phyloP scores from a whole-genome alignment of 768 basidiomycete species.

The Rhizopogon vulgaris region DNA sequence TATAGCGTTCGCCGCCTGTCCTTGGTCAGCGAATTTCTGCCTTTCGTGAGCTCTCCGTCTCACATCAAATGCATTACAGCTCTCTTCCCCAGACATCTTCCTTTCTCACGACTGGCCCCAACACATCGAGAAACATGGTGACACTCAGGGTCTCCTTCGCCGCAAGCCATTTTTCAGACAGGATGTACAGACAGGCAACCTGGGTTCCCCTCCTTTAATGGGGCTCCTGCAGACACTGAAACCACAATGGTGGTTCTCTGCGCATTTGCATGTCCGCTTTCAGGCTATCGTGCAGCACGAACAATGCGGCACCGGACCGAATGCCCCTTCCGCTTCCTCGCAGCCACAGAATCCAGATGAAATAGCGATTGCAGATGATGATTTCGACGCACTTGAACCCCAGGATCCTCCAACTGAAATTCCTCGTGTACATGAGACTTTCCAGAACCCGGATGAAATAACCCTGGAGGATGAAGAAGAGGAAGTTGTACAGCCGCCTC shows the following conservation, averaged over 20 bases:
- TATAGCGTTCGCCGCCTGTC: conserved; percentile 77
- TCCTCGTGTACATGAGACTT: conserved; percentile 27
- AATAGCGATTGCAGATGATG: conserved; percentile 33
- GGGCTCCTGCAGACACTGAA: conserved; percentile 63
- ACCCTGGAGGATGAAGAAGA: conserved; percentile 42
- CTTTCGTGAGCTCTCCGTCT: neutral
- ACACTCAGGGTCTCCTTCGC: conserved; percentile 56
- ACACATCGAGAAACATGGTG: conserved; percentile 76
- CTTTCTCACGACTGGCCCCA: conserved; percentile 97
- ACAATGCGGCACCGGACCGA: conserved; percentile 8
- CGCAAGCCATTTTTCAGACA: conserved; percentile 72
- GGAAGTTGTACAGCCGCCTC: conserved; percentile 29
- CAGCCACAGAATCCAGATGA: conserved; percentile 31
- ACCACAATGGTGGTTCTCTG: conserved; percentile 89
- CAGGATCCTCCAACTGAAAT: conserved; percentile 2
- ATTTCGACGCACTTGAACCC: conserved; percentile 10
- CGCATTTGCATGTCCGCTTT: conserved; percentile 85
- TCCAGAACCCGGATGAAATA: conserved; percentile 48
- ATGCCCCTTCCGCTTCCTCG: neutral
- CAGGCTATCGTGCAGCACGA: conserved; percentile 59
- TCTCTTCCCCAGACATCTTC: conserved; percentile 66
- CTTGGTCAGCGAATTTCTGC: conserved; percentile 38
- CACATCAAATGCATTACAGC: conserved; percentile 26
- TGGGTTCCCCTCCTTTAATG: conserved; percentile 87
- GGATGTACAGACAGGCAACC: conserved; percentile 58